Evolutionary conservation across 306 rosid species (phyloP).

Genomic region (Urtica urens): DNA sequence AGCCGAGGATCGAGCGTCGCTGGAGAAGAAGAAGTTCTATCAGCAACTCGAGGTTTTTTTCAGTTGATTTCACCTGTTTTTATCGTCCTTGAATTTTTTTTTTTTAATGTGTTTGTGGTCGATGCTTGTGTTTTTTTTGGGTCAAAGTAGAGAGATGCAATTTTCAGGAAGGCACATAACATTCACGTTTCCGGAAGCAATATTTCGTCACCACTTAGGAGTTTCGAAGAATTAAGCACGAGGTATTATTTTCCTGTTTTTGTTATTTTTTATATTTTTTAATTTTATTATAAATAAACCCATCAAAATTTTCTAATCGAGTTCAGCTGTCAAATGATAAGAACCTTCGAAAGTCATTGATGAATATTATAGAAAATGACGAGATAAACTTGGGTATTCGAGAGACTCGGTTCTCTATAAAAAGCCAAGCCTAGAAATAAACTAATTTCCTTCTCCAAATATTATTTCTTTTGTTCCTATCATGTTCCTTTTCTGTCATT

Average conservation of each 20-base stretch:
- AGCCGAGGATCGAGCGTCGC: constrained; percentile 18
- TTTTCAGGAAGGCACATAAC: constrained; percentile 54
- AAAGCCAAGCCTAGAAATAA: too few species aligned
- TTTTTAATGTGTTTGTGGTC: constrained; percentile 1
- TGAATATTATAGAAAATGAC: too few species aligned
- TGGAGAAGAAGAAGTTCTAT: constrained; percentile 51
- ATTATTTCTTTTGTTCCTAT: neutral
- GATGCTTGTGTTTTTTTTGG: neutral
- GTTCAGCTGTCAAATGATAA: too few species aligned
- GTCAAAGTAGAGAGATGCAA: constrained; percentile 50
- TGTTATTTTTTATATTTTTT: neutral
- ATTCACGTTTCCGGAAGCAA: constrained; percentile 83
- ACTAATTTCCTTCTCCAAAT: too few species aligned
- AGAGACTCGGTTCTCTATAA: too few species aligned
- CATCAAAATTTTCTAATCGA: too few species aligned
- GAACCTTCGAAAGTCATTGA: too few species aligned
- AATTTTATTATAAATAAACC: neutral
- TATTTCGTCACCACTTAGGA: constrained; percentile 65
- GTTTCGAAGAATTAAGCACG: constrained; percentile 59
- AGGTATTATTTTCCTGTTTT: constrained; percentile 34
- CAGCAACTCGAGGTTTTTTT: constrained; percentile 62
- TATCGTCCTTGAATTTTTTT: neutral
- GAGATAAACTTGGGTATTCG: too few species aligned
- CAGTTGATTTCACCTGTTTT: neutral
- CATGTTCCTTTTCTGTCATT: constrained; percentile 2